Percentiles rank a stretch among this genome's conserved stretches.
Conservation (phyloP, 2,329 filamentous ascomycete species). For the Periconia macrospinosa region DNA sequence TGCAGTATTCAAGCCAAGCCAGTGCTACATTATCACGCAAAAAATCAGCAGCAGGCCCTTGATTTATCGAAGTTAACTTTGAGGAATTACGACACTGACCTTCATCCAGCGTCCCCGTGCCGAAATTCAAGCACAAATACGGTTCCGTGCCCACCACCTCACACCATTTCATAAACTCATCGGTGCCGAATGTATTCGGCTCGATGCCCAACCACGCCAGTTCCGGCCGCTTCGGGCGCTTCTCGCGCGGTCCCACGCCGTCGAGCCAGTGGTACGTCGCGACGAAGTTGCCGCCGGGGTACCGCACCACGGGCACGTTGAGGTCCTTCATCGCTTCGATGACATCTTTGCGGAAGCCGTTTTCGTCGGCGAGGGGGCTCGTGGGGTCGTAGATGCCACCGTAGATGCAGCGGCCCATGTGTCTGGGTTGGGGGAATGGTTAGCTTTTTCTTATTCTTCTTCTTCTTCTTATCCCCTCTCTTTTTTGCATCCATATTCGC, state of each 20-base stretch:
- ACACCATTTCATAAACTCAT: slow-evolving; percentile 86
- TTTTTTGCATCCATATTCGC: not conserved
- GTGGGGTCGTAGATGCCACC: slow-evolving; percentile 81
- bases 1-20: slow-evolving; percentile 86
- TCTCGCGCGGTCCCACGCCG: slow-evolving; percentile 72
- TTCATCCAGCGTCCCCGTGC: slow-evolving; percentile 65
- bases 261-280: slow-evolving; percentile 87
- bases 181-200: slow-evolving; percentile 78
- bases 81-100: too few relatives aligned
- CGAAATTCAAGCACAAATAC: slow-evolving; percentile 79
- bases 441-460: slow-evolving; percentile 20
- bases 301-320: slow-evolving; percentile 74
- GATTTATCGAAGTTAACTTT: too few relatives aligned
- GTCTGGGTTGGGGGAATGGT: slow-evolving; percentile 54
- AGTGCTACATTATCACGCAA: slow-evolving; percentile 54
- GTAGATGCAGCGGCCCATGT: slow-evolving; percentile 89
- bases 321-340: slow-evolving; percentile 73
- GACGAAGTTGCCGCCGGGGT: slow-evolving; percentile 82
- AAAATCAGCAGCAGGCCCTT: too few relatives aligned
- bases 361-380: slow-evolving; percentile 70
- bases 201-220: slow-evolving; percentile 79
- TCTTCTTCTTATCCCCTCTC: too few relatives aligned
- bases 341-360: slow-evolving; percentile 80
- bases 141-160: slow-evolving; percentile 73
- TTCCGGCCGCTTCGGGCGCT: slow-evolving; percentile 68